These are phyloP conservation scores for Trametes meyenii DNA, from an alignment of 768 basidiomycete species.

Conservation along the genomic window DNA sequence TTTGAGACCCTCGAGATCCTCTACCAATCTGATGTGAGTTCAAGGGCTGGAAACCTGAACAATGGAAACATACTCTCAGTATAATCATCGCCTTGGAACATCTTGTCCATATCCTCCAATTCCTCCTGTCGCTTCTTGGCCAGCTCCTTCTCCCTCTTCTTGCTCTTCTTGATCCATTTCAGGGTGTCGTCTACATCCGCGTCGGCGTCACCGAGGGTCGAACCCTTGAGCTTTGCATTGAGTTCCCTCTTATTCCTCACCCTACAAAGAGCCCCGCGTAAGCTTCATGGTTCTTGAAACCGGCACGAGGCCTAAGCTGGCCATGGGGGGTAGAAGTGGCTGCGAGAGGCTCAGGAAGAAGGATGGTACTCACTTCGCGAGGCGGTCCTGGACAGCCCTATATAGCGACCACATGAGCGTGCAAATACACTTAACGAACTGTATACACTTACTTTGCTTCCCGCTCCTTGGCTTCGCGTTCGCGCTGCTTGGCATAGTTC, in stretches of 20 bases:
- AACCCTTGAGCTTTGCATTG: constrained; percentile 87
- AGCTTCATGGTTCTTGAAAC: constrained; percentile 43
- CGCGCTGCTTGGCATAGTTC: constrained; percentile 78
- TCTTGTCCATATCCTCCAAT: constrained; percentile 82
- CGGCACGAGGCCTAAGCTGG: constrained; percentile 39
- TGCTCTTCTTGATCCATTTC: constrained; percentile 90
- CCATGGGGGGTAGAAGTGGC: constrained; percentile 36
- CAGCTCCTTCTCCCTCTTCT: constrained; percentile 89
- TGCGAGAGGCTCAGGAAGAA: constrained; percentile 13
- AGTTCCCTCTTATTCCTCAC: constrained; percentile 94
- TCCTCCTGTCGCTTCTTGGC: constrained; percentile 82
- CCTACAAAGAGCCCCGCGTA: constrained; percentile 49
- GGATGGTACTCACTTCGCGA: constrained; percentile 84
- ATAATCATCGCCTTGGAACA: constrained; percentile 69
- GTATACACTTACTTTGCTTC: constrained; percentile 66
- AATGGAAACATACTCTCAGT: constrained; percentile 70
- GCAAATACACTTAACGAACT: constrained; percentile 21
- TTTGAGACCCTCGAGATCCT: constrained; percentile 91
- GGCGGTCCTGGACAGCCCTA: constrained; percentile 71
- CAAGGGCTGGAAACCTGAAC: background rate
- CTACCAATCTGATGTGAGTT: constrained; percentile 39
- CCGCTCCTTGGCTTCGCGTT: constrained; percentile 67
- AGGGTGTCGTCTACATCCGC: constrained; percentile 76
- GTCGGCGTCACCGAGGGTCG: constrained; percentile 88
- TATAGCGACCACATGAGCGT: constrained; percentile 7